These are phyloP conservation scores for Boletellus ananas DNA, from an alignment of 768 basidiomycete genomes.

Conservation along the genomic window DNA sequence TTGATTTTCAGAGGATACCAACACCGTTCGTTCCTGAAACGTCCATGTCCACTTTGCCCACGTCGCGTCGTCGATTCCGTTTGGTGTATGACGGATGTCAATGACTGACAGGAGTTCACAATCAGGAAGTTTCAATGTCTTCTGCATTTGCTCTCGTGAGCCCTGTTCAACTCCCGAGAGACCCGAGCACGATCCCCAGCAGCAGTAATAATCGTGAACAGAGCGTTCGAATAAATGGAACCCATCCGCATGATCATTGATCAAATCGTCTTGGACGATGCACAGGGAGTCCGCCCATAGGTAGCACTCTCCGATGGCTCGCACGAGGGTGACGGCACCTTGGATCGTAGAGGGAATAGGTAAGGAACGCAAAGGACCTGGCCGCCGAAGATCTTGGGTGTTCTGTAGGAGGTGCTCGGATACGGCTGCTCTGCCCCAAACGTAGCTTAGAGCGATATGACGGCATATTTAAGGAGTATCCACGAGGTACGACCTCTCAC, in stretches of 20 bases:
- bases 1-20: slow-evolving; percentile 17
- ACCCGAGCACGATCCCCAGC: slow-evolving; percentile 9
- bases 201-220: slow-evolving; percentile 22
- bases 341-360: slow-evolving; percentile 20
- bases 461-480: slow-evolving; percentile 17
- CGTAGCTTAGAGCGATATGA: slow-evolving; percentile 24
- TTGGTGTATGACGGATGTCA: not conserved
- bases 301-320: slow-evolving; percentile 20
- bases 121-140: slow-evolving; percentile 5
- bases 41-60: slow-evolving; percentile 19
- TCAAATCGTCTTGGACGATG: slow-evolving; percentile 19
- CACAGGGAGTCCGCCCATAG: slow-evolving; percentile 26
- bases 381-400: slow-evolving; percentile 3
- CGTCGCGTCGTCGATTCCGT: slow-evolving; percentile 1
- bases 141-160: slow-evolving; percentile 7
- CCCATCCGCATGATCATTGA: slow-evolving; percentile 21
- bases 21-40: slow-evolving; percentile 16
- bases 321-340: slow-evolving; percentile 22
- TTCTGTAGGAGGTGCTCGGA: slow-evolving; percentile 8
- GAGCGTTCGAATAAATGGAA: slow-evolving; percentile 14
- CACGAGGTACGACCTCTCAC: slow-evolving; percentile 18
- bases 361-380: not conserved
- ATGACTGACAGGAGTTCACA: slow-evolving; percentile 13
- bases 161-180: slow-evolving; percentile 6
- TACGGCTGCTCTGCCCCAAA: slow-evolving; percentile 16